Evolutionary conservation across 2,329 filamentous ascomycete species (phyloP), one percentile per base, ranked within the genome.

Genomic region (Rhytidhysteron rufulum): DNA sequence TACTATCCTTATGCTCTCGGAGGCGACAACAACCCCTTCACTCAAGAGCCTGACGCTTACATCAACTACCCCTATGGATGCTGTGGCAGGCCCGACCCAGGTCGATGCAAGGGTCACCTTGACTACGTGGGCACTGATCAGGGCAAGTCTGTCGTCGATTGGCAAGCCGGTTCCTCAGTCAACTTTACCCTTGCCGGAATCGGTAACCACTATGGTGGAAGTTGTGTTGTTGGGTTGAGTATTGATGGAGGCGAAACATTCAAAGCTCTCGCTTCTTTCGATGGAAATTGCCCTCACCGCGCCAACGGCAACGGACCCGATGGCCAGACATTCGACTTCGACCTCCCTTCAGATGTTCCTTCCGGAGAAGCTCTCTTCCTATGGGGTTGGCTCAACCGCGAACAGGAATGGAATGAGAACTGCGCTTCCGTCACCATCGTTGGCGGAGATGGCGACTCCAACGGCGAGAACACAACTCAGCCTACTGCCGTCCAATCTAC

Each of bases 321-420:
- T 11, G 60, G 60, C 5, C 71, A 74, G 45, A 60, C 58, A 8
- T 74, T 74, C 50, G 59, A 67, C 29, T 71, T 74, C 53, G 64
- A 54, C 4, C 63, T 74, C 4, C 71, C 71, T 0, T 55, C 48
- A 11, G 70, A 72, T 37, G 55, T 73, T 41, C 64, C 65, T 2
- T 42, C 55, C 4, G 70, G 70, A 7, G 50, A 65, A 5, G 66
- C 62, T 10, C 47, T 74, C 13, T 73, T 74, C 43, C 65, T 63
- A 1, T 73, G 69, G 71, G 66, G 66, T 2, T 74, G 71, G 71
- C 53, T 71, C 33, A 74, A 74, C 39, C 65, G 71, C 19, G 70
- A 73, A 51, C 58, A 69, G 39, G 70, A 72, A 43, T 61, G 67
- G 43, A 69, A 66, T 45, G 68, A 68, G 63, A 68, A 67, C 39